These are phyloP conservation scores for Ajuga reptans DNA, from an alignment of 305 asterid genomes.

Conservation along the genomic window DNA sequence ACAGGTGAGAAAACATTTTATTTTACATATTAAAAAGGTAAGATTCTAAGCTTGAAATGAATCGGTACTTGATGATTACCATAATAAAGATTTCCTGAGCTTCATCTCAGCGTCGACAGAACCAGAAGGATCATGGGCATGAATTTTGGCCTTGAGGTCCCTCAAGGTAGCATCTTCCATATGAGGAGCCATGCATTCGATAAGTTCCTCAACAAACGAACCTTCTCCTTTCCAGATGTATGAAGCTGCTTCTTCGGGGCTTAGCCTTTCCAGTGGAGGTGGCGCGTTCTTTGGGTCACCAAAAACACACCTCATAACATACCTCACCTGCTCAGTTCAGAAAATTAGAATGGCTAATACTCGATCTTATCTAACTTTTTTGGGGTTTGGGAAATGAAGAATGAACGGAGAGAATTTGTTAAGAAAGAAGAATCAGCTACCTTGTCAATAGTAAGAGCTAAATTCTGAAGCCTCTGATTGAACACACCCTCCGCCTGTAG, in stretches of 20 bases:
- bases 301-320: conserved; percentile 89
- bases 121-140: conserved; percentile 73
- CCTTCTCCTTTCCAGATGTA: conserved; percentile 87
- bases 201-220: conserved; percentile 86
- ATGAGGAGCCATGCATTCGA: conserved; percentile 75
- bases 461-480: conserved; percentile 93
- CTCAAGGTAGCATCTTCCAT: conserved; percentile 52
- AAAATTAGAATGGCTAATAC: background rate
- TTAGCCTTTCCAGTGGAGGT: conserved; percentile 87
- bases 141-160: conserved; percentile 68
- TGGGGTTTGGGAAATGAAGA: conserved; percentile 15
- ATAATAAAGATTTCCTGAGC: conserved; percentile 73
- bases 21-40: background rate
- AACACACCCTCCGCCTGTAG: conserved; percentile 95
- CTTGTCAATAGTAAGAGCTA: conserved; percentile 98
- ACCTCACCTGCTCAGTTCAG: conserved; percentile 60
- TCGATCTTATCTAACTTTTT: background rate
- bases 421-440: conserved; percentile 31
- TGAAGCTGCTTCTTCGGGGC: conserved; percentile 64
- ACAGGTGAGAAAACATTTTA: conserved; percentile 11
- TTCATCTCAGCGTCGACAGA: conserved; percentile 48
- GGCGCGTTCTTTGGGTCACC: conserved; percentile 95
- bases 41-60: background rate
- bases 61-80: conserved; percentile 42
- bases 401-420: background rate